A percentile compares a stretch with the other conserved stretches of the same genome.
These are phyloP conservation scores for Blastobotrys raffinosifermentans DNA, from an alignment of 1,139 yeast species.

Conservation along the genomic window DNA sequence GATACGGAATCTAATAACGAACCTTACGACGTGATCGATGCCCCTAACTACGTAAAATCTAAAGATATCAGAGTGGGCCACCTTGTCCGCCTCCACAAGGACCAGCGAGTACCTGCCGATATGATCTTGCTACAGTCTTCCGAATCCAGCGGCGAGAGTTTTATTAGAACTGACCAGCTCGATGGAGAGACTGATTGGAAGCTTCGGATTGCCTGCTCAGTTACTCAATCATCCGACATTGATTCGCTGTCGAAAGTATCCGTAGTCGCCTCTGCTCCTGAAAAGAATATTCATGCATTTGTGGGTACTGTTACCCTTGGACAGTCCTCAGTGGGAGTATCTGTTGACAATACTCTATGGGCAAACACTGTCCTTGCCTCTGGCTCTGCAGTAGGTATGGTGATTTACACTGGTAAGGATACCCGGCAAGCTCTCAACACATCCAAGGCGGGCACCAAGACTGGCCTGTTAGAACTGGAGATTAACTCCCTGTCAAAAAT, in stretches of 20 bases:
- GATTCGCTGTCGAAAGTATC: conserved; percentile 45
- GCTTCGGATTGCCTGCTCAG: conserved; percentile 58
- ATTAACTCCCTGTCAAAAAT: conserved; percentile 85
- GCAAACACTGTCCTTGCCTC: conserved; percentile 96
- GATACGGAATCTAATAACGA: conserved; percentile 88
- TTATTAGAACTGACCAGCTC: conserved; percentile 92
- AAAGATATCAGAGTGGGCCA: conserved; percentile 80
- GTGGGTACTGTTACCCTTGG: conserved; percentile 49
- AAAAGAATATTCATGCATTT: conserved; percentile 76
- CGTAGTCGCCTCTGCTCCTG: conserved; percentile 69
- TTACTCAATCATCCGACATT: conserved; percentile 58
- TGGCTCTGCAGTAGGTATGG: conserved; percentile 82
- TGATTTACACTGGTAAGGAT: conserved; percentile 85
- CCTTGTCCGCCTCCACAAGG: conserved; percentile 73
- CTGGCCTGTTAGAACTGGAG: conserved; percentile 84
- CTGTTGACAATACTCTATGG: conserved; percentile 93
- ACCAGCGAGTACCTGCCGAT: conserved; percentile 89
- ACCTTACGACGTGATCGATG: conserved; percentile 60
- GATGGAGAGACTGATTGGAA: conserved; percentile 99
- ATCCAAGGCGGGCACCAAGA: conserved; percentile 80
- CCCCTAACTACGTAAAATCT: conserved; percentile 44
- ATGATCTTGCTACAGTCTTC: conserved; percentile 78
- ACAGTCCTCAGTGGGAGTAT: conserved; percentile 57
- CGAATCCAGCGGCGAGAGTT: conserved; percentile 77
- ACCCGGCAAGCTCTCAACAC: conserved; percentile 95